These are phyloP conservation scores for Diaporthe vaccinii DNA, from an alignment of 2,329 filamentous ascomycete species.

Conservation along the genomic window DNA sequence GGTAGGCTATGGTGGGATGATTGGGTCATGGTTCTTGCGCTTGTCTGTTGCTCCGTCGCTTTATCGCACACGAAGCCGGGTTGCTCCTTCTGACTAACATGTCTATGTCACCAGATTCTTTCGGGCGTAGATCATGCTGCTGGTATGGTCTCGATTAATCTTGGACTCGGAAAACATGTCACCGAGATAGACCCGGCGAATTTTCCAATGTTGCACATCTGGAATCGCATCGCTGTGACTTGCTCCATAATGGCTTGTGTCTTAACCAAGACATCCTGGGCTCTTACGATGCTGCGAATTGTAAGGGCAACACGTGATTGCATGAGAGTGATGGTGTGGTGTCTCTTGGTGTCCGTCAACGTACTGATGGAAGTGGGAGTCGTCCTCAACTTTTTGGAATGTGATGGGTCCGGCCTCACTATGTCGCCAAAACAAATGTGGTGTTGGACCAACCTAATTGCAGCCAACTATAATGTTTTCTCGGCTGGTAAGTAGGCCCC, in stretches of 20 bases:
- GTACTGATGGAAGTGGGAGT: neutral
- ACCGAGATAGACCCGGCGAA: neutral
- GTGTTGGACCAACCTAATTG: neutral
- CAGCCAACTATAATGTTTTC: conserved; percentile 13
- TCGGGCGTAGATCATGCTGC: neutral
- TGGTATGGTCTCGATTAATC: neutral
- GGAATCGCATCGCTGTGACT: neutral
- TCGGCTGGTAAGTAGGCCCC: neutral
- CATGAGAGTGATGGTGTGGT: conserved; percentile 14
- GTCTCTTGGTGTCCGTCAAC: neutral
- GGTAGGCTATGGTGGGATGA: conserved; percentile 15
- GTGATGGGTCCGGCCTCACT: neutral
- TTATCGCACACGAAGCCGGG: too few species aligned
- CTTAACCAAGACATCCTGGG: conserved; percentile 2
- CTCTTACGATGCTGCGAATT: neutral
- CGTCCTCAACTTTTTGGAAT: neutral
- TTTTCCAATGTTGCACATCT: neutral
- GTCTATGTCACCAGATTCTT: neutral
- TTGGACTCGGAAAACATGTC: neutral
- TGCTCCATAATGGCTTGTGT: neutral
- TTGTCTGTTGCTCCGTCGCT: neutral
- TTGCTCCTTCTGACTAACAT: neutral
- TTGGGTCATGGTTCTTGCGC: neutral
- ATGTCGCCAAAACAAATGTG: neutral
- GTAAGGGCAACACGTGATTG: neutral